Evolutionary conservation across 768 basidiomycete genomes (phyloP).

Genomic region (Tylopilus sp.): DNA sequence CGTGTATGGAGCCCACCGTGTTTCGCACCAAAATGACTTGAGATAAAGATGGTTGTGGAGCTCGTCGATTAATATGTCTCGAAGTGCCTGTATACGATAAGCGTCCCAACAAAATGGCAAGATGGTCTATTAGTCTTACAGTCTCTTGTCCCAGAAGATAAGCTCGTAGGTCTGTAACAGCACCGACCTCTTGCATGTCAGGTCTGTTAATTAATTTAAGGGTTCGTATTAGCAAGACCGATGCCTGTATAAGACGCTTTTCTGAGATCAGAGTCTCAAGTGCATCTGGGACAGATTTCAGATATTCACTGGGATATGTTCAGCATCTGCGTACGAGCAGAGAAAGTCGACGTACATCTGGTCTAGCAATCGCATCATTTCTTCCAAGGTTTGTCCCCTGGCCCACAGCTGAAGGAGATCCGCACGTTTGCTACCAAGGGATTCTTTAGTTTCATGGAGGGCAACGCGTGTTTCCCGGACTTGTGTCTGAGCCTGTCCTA

Average conservation of each 20-base stretch:
- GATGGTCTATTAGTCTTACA: constrained; percentile 42
- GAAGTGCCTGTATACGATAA: constrained; percentile 59
- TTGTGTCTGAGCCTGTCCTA: constrained; percentile 72
- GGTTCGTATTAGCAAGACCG: constrained; percentile 80
- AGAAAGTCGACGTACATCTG: constrained; percentile 66
- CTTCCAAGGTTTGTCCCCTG: constrained; percentile 86
- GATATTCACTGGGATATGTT: constrained; percentile 60
- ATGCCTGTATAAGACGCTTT: constrained; percentile 87
- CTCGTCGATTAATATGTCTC: constrained; percentile 93
- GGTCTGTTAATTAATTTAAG: constrained; percentile 87
- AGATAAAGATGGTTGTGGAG: constrained; percentile 96
- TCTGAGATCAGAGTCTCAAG: constrained; percentile 95
- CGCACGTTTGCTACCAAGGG: constrained; percentile 74
- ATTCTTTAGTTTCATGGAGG: constrained; percentile 77
- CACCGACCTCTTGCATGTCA: constrained; percentile 96
- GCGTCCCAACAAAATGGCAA: background rate
- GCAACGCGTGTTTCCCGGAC: constrained; percentile 65
- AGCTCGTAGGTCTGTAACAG: constrained; percentile 79
- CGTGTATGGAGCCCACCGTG: constrained; percentile 82
- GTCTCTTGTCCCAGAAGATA: constrained; percentile 86
- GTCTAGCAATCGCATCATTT: constrained; percentile 93
- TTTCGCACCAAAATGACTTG: constrained; percentile 94
- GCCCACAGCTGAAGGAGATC: constrained; percentile 90
- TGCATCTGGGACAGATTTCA: constrained; percentile 88
- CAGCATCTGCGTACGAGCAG: constrained; percentile 11